Percentiles rank a stretch among this genome's conserved stretches.
phyloP scores from a whole-genome alignment of 345 rosid genomes.

The Heritiera littoralis region DNA sequence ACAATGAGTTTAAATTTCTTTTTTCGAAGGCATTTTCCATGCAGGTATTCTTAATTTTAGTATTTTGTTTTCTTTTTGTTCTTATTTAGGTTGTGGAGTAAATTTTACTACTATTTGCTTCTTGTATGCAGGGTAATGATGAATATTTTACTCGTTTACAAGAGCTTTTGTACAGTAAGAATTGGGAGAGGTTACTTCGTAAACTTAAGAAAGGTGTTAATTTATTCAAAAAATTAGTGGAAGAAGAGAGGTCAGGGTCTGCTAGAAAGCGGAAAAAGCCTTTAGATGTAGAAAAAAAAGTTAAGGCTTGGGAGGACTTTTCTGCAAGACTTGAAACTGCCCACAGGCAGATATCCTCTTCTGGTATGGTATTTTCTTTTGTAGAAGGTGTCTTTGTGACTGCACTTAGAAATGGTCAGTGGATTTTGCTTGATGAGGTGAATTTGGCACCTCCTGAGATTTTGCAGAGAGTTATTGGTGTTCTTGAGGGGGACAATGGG shows the following conservation, averaged over 20 bases:
- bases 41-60: slow-evolving; percentile 44
- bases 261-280: slow-evolving; percentile 72
- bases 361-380: slow-evolving; percentile 89
- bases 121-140: slow-evolving; percentile 49
- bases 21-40: slow-evolving; percentile 50
- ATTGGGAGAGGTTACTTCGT: slow-evolving; percentile 57
- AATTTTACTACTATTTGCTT: slow-evolving; percentile 32
- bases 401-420: slow-evolving; percentile 84
- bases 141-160: slow-evolving; percentile 44
- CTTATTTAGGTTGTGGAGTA: slow-evolving; percentile 15
- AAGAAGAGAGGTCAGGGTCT: slow-evolving; percentile 34
- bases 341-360: slow-evolving; percentile 54
- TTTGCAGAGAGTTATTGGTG: slow-evolving; percentile 84
- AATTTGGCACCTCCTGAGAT: slow-evolving; percentile 95
- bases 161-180: slow-evolving; percentile 43
- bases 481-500: slow-evolving; percentile 88
- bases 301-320: slow-evolving; percentile 55
- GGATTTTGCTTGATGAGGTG: slow-evolving; percentile 98
- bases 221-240: slow-evolving; percentile 24
- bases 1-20: slow-evolving; percentile 64
- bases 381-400: slow-evolving; percentile 95
- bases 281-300: slow-evolving; percentile 41
- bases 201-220: slow-evolving; percentile 50
- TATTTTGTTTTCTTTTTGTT: background rate
- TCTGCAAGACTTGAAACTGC: slow-evolving; percentile 56